Percentiles rank a stretch among this genome's conserved stretches.
These are phyloP conservation scores for Cystobasidium slooffiae DNA, from an alignment of 1,284 basidiomycete genomes.

Conservation along the genomic window DNA sequence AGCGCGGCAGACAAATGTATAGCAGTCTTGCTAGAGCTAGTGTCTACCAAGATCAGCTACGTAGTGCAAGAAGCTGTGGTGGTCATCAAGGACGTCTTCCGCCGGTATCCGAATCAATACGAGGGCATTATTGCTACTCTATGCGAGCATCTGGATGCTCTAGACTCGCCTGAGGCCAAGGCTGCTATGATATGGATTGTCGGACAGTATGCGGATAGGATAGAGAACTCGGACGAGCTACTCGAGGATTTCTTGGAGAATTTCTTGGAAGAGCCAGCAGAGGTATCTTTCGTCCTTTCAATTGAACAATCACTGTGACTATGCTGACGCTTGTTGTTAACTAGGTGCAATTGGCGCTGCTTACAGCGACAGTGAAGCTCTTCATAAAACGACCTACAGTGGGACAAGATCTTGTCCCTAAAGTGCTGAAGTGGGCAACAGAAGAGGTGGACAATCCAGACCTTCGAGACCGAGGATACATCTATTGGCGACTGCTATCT, in stretches of 20 bases:
- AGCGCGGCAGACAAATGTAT: constrained; percentile 88
- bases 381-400: constrained; percentile 93
- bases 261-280: constrained; percentile 90
- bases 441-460: constrained; percentile 98
- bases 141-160: constrained; percentile 85
- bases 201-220: constrained; percentile 93
- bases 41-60: constrained; percentile 93
- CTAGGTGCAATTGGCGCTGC: constrained; percentile 90
- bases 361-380: constrained; percentile 94
- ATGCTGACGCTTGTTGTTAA: constrained; percentile 18
- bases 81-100: constrained; percentile 97
- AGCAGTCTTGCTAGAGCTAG: constrained; percentile 78
- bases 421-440: constrained; percentile 94
- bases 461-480: constrained; percentile 93
- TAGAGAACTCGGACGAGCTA: constrained; percentile 94
- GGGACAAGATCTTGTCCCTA: constrained; percentile 88
- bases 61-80: constrained; percentile 98
- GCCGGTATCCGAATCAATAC: constrained; percentile 94
- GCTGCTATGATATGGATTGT: constrained; percentile 98
- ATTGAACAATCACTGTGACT: no score
- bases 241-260: constrained; percentile 88
- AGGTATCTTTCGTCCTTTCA: no score
- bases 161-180: constrained; percentile 96
- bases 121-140: constrained; percentile 91
- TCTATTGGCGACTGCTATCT: constrained; percentile 98